Evolutionary conservation across 495 filamentous ascomycete species (phyloP).

Genomic region (Margaritispora aquatica): DNA sequence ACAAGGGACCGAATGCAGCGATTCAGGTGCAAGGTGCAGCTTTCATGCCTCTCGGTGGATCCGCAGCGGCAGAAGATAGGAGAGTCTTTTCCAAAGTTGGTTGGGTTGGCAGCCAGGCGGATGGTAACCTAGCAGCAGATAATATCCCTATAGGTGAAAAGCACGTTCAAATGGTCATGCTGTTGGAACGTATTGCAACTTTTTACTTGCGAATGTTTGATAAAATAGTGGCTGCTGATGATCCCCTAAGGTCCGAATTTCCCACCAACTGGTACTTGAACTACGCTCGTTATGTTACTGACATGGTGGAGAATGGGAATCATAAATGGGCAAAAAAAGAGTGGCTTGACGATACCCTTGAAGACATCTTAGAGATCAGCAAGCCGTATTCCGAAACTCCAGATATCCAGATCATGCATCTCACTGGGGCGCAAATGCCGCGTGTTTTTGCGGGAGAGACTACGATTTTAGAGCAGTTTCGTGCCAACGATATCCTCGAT

Average conservation of each 20-base stretch:
- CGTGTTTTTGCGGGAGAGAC: neutral
- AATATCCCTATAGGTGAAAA: neutral
- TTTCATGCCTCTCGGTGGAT: neutral
- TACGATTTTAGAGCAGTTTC: neutral
- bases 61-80: neutral
- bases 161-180: neutral
- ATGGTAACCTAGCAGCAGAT: neutral
- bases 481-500: neutral
- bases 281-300: neutral
- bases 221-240: neutral
- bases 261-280: neutral
- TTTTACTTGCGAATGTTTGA: neutral
- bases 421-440: neutral
- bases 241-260: neutral
- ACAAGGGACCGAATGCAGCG: neutral
- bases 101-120: neutral
- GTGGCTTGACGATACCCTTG: neutral
- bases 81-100: neutral
- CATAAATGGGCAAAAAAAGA: neutral
- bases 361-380: neutral
- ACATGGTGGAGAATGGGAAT: neutral
- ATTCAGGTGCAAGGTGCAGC: neutral
- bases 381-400: neutral
- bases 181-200: neutral
- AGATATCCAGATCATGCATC: neutral